Evolutionary conservation across 139 green algal genomes (phyloP), one percentile per base, ranked within the genome.

Genomic region (Ostreobium quekettii): DNA sequence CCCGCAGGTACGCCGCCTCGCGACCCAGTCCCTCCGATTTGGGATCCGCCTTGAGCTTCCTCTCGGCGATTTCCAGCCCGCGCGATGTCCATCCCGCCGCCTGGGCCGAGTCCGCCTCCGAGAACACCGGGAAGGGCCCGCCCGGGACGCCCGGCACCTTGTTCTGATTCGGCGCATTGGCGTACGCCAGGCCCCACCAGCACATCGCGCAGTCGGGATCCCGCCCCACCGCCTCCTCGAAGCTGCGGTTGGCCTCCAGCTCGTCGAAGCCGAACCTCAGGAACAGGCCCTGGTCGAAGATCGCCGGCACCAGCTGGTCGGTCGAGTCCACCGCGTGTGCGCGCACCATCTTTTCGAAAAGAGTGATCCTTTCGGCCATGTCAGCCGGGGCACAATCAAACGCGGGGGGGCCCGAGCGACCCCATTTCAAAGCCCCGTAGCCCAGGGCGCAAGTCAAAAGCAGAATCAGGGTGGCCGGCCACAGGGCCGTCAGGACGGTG

Each of bases 101-200:
- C 3, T 61, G 11, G 4, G 4, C 26, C 36, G 36, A 36, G 30
- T 38, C 24, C 11, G 49, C 33, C 26, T 48, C 39, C 28, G 64
- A 63, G 8, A 26, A 38, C 24, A 36, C 3, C 26, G 29, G 38
- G 28, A 35, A 64, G 4, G 22, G 4, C 6, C 4, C 8, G 28
- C 37, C 47, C 11, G n/a, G n/a, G 3, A 4, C 15, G 3, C 28
- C 36, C 31, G 47, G 15, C 35, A 47, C 3, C 4, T 68, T 62
- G 35, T 71, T 56, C 2, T 24, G 29, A n/a, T 60, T 36, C 24
- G 64, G 64, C 33, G 46, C 29, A 38, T 8, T 3, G 8, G 72
- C 62, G 61, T 82, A 74, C 2, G 72, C 72, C 37, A 79, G 30
- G 15, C 76, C 76, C 76, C 76, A 82, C 26, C 60, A 67, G 67